A percentile compares a stretch with the other conserved stretches of the same genome.
These are phyloP conservation scores for Phialocephala subalpina DNA, from an alignment of 2,329 filamentous ascomycete species.

Conservation along the genomic window DNA sequence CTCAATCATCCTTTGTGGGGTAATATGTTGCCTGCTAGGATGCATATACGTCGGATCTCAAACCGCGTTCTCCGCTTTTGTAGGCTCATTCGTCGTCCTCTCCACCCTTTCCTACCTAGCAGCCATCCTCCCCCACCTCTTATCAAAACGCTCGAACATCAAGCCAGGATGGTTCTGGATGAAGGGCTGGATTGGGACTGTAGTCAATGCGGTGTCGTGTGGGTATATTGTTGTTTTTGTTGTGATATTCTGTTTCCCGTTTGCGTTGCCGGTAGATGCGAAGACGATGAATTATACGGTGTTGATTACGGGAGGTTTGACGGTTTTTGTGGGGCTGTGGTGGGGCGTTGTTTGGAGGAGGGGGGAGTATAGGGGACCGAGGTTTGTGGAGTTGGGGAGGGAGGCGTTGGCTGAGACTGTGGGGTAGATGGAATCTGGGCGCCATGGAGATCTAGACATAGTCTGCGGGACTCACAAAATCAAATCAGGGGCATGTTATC, in stretches of 20 bases:
- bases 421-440: slow-evolving; percentile 10
- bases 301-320: slow-evolving; percentile 53
- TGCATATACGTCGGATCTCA: slow-evolving; percentile 69
- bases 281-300: slow-evolving; percentile 60
- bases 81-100: slow-evolving; percentile 65
- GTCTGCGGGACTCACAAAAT: too few species aligned
- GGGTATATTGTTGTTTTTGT: slow-evolving; percentile 66
- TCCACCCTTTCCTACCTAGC: slow-evolving; percentile 64
- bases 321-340: slow-evolving; percentile 48
- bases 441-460: neutral
- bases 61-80: slow-evolving; percentile 71
- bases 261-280: slow-evolving; percentile 51
- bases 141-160: slow-evolving; percentile 52
- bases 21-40: slow-evolving; percentile 62
- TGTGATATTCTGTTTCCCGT: slow-evolving; percentile 69
- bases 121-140: slow-evolving; percentile 64
- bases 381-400: slow-evolving; percentile 15
- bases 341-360: slow-evolving; percentile 46
- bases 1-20: slow-evolving; percentile 58
- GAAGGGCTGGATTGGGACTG: slow-evolving; percentile 54
- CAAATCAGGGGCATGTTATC: too few species aligned
- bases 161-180: slow-evolving; percentile 66
- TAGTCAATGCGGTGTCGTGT: slow-evolving; percentile 58
- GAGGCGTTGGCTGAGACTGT: slow-evolving; percentile 18
- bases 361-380: slow-evolving; percentile 17